Percentiles rank a stretch among this genome's conserved stretches.
Evolutionary conservation across 2,329 filamentous ascomycete genomes (phyloP).

Genomic region (Fusarium sp.): DNA sequence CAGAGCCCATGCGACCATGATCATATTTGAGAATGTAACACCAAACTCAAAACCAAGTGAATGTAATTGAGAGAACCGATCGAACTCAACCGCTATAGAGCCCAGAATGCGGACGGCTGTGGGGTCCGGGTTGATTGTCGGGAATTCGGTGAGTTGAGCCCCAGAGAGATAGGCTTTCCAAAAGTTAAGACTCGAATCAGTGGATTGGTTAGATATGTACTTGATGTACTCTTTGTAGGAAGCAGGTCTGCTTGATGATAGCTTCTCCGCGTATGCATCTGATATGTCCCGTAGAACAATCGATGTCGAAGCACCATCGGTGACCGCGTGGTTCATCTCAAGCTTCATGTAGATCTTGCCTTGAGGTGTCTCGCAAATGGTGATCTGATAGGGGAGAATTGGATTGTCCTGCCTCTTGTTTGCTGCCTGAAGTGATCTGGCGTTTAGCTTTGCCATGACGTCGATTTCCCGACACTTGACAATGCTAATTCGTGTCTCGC

Average conservation of each 20-base stretch:
- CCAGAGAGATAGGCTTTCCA: conserved; percentile 31
- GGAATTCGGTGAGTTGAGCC: conserved; percentile 9
- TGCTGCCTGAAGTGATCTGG: conserved; percentile 19
- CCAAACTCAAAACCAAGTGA: conserved; percentile 33
- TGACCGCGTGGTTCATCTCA: conserved; percentile 52
- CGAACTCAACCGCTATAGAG: conserved; percentile 9
- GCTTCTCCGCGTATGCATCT: conserved; percentile 38
- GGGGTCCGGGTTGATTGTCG: not conserved
- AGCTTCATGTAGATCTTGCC: conserved; percentile 37
- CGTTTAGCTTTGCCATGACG: conserved; percentile 38
- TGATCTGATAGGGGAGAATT: conserved; percentile 39
- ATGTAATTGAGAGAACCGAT: conserved; percentile 2
- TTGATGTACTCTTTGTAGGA: conserved; percentile 37
- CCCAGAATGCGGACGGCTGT: not conserved
- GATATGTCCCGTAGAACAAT: conserved; percentile 46
- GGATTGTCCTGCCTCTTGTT: conserved; percentile 22
- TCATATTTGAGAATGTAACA: conserved; percentile 61
- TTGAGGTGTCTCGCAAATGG: conserved; percentile 36
- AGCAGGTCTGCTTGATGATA: not conserved
- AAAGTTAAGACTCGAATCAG: conserved; percentile 23
- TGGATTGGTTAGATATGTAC: conserved; percentile 20
- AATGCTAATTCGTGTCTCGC: not conserved
- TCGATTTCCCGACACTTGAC: conserved; percentile 39
- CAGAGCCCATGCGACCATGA: conserved; percentile 65
- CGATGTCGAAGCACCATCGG: conserved; percentile 48